Evolutionary conservation across 1,284 basidiomycete genomes (phyloP), one percentile per base, ranked within the genome.

Genomic region (Austroboletus olivaceoglutinosus): DNA sequence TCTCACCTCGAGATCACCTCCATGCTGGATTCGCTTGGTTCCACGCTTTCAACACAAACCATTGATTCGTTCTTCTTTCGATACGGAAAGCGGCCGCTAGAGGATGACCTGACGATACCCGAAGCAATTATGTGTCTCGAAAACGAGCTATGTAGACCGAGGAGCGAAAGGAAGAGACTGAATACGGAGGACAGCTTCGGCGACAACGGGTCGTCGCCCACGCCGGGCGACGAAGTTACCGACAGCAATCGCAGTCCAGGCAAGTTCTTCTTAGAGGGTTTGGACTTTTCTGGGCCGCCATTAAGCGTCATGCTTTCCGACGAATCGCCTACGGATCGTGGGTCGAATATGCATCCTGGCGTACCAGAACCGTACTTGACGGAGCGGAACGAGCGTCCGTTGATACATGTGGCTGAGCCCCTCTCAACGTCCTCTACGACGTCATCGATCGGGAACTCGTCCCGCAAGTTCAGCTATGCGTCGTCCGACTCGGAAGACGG

Each of bases 21-120:
- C n/a, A 96, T 98, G 92, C 86, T 99, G 46, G 94, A 98, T 72
- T 97, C 94, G 6, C 83, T 99, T 27, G 94, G 95, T 4, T 96
- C 93, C 3, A 98, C 96, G 0, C 81, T 99, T 34, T 91, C 91
- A 4, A 72, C 70, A 0, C 76, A 83, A 44, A 99, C 96, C 1
- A 75, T 95, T 55, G 80, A 88, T 58, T 77, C 80, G 8, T 96
- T 94, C 78, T 98, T 89, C 72, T 81, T 75, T 9, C 78, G 82
- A 7, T 82, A 78, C 63, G 77, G 78, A 58, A 92, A 93, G 73
- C 74, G 79, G 9, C 77, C 85, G 0, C 77, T 81, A 5, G 72
- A 76, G 21, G 93, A 88, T 55, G 86, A 91, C 60, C 72, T 99
- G 39, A 89, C 86, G 0, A 71, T 90, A 25, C 85, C 90, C 40